phyloP scores from a whole-genome alignment of 2,329 filamentous ascomycete genomes.

The Mycosphaerella sp. region DNA sequence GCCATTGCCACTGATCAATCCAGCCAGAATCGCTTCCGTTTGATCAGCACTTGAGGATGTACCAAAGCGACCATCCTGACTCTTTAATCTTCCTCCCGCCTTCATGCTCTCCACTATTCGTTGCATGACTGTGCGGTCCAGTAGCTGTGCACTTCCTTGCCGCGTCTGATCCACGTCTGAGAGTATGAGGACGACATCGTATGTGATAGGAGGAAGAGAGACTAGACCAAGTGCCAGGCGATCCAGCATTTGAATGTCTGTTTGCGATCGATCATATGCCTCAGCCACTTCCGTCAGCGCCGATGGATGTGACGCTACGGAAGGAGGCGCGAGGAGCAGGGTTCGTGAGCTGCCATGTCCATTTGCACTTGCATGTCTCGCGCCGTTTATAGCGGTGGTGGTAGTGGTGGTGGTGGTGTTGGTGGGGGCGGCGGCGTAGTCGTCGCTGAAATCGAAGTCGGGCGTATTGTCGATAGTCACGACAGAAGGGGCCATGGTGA shows the following conservation, averaged over 20 bases:
- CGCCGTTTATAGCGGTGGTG: too few relatives aligned
- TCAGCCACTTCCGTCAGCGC: slow-evolving; percentile 65
- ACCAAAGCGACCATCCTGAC: slow-evolving; percentile 61
- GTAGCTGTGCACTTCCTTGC: slow-evolving; percentile 58
- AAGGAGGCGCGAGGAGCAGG: slow-evolving; percentile 83
- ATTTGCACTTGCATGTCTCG: neutral
- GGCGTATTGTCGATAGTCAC: slow-evolving; percentile 35
- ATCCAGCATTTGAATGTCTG: slow-evolving; percentile 97
- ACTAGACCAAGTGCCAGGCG: slow-evolving; percentile 78
- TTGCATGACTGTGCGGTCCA: slow-evolving; percentile 62
- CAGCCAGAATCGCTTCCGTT: slow-evolving; percentile 78
- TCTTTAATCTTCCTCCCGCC: slow-evolving; percentile 59
- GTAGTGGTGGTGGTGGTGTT: neutral
- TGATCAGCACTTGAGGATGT: slow-evolving; percentile 45
- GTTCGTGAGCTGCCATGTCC: slow-evolving; percentile 50
- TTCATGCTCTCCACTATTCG: slow-evolving; percentile 66
- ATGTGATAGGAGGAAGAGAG: slow-evolving; percentile 66
- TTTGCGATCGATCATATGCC: slow-evolving; percentile 65
- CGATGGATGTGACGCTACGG: slow-evolving; percentile 77
- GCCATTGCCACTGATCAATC: slow-evolving; percentile 56
- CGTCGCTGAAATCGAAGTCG: slow-evolving; percentile 32
- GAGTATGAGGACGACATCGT: slow-evolving; percentile 79
- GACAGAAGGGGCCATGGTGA: slow-evolving; percentile 37
- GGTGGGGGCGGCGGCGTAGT: slow-evolving; percentile 22
- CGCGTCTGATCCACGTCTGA: slow-evolving; percentile 66